A percentile compares a stretch with the other conserved stretches of the same genome.
Evolutionary conservation across 805 yeast genomes (phyloP).

Genomic region (Yarrowia osloensis): DNA sequence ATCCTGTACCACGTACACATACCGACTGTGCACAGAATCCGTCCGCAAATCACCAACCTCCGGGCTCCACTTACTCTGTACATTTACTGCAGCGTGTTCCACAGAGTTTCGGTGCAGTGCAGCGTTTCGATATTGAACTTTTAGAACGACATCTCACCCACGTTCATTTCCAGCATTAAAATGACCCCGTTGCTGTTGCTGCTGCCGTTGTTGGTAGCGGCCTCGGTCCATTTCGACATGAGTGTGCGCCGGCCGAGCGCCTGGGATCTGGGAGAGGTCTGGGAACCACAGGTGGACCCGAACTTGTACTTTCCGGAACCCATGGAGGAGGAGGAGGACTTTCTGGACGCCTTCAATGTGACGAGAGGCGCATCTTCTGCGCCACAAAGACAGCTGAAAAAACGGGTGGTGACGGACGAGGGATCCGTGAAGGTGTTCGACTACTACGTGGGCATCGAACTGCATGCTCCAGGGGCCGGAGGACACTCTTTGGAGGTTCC

Average conservation of each 20-base stretch:
- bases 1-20: too few species aligned
- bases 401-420: constrained; percentile 16
- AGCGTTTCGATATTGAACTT: neutral
- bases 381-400: neutral
- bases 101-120: neutral
- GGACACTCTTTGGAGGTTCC: neutral
- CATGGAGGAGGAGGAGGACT: neutral
- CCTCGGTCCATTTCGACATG: constrained; percentile 18
- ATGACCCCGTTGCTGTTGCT: neutral
- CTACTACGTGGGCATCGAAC: neutral
- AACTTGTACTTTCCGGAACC: neutral
- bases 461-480: constrained; percentile 10
- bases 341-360: neutral
- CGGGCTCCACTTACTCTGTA: too few species aligned
- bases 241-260: constrained; percentile 3
- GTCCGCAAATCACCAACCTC: too few species aligned
- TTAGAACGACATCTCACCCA: too few species aligned
- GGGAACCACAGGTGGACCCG: neutral
- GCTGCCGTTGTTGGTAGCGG: constrained; percentile 15
- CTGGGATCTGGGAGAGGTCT: constrained; percentile 10
- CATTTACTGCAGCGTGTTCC: too few species aligned
- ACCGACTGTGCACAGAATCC: too few species aligned
- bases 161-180: too few species aligned
- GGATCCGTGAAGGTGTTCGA: neutral
- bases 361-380: neutral